Evolutionary conservation across 306 rosid genomes (phyloP).

Genomic region (Vigna nakashimae): DNA sequence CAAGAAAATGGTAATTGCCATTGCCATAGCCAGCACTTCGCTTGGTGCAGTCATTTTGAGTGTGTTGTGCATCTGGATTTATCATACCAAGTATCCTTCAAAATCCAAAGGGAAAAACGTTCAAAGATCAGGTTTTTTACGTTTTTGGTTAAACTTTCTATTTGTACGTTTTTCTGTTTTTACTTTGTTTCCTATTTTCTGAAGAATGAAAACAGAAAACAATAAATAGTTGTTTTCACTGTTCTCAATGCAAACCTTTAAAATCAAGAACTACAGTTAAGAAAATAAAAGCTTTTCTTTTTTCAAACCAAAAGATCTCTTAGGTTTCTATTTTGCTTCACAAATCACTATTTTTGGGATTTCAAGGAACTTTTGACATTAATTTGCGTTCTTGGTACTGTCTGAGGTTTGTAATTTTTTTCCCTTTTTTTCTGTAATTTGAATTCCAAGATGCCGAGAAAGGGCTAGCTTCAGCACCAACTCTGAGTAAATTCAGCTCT

Average conservation of each 20-base stretch:
- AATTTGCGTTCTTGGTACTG: conserved; percentile 1
- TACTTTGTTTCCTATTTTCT: background rate
- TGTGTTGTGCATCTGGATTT: conserved; percentile 66
- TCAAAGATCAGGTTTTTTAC: conserved; percentile 47
- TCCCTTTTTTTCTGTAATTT: conserved; percentile 40
- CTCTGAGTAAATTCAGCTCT: conserved; percentile 70
- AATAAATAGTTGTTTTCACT: background rate
- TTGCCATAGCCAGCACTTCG: conserved; percentile 55
- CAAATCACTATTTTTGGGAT: background rate
- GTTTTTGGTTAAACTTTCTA: background rate
- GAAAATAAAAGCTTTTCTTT: background rate
- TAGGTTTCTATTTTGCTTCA: background rate
- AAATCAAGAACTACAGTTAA: background rate
- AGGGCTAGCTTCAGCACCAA: conserved; percentile 64
- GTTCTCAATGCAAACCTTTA: background rate
- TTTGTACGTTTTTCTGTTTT: background rate
- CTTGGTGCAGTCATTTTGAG: conserved; percentile 55
- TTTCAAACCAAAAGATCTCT: background rate
- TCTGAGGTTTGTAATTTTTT: conserved; percentile 24
- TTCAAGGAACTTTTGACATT: conserved; percentile 8
- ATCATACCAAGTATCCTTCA: conserved; percentile 46
- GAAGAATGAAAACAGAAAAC: background rate
- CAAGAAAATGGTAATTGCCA: conserved; percentile 63
- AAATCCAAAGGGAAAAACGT: conserved; percentile 52
- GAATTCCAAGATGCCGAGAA: conserved; percentile 72